These are phyloP conservation scores for Rosa lucieae DNA, from an alignment of 306 rosid species.

Conservation along the genomic window DNA sequence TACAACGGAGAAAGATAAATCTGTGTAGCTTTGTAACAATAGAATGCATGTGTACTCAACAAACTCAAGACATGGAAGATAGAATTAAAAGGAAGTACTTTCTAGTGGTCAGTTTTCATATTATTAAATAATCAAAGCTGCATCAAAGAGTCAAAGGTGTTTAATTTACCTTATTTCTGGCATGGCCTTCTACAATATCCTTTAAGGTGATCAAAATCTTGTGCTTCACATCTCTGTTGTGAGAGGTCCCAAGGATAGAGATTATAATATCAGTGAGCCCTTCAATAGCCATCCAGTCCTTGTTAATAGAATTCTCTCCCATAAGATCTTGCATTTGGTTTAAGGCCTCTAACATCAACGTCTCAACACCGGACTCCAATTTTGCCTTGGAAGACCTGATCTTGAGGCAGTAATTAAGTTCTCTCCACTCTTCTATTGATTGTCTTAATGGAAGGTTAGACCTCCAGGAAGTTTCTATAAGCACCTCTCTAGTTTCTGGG, in stretches of 20 bases:
- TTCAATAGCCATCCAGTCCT: slow-evolving; percentile 78
- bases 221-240: slow-evolving; percentile 51
- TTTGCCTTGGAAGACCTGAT: slow-evolving; percentile 56
- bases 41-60: background rate
- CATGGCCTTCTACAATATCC: slow-evolving; percentile 63
- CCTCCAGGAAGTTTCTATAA: slow-evolving; percentile 56
- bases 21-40: background rate
- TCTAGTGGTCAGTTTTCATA: background rate
- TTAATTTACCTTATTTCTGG: slow-evolving; percentile 62
- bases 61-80: background rate
- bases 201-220: slow-evolving; percentile 62
- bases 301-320: slow-evolving; percentile 67
- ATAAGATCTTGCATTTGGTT: slow-evolving; percentile 58
- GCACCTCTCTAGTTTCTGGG: slow-evolving; percentile 60
- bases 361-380: slow-evolving; percentile 35
- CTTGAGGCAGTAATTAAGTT: slow-evolving; percentile 63
- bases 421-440: slow-evolving; percentile 88
- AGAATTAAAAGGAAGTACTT: background rate
- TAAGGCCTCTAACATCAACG: slow-evolving; percentile 44
- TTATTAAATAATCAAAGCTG: background rate
- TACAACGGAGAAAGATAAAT: background rate
- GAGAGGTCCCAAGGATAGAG: slow-evolving; percentile 48
- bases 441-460: slow-evolving; percentile 66
- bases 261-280: slow-evolving; percentile 50
- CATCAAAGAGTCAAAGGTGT: slow-evolving; percentile 8